A percentile compares a stretch with the other conserved stretches of the same genome.
Conservation (phyloP, 257 asterid genomes). For the Solanum stenotomum region DNA sequence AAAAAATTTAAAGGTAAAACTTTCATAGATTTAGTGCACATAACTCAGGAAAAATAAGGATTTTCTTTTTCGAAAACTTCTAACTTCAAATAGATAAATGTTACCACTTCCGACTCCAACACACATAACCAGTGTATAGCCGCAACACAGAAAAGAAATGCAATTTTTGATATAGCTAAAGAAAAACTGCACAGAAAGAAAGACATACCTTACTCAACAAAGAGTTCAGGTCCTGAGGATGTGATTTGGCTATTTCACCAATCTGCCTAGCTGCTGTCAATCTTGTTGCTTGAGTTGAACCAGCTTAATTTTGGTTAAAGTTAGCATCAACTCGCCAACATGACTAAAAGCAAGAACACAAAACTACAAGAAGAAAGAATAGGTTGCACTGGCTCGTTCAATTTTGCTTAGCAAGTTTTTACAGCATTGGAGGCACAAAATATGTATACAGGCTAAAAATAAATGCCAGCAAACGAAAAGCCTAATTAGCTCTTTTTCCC, state of each 20-base stretch:
- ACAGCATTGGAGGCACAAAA: neutral
- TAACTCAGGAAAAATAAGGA: neutral
- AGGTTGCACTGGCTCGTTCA: neutral
- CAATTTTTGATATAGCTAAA: neutral
- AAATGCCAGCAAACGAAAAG: neutral
- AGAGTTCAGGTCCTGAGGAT: constrained; percentile 90
- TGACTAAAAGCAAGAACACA: constrained; percentile 1
- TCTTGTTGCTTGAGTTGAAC: constrained; percentile 95
- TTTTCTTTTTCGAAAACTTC: neutral
- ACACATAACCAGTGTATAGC: neutral
- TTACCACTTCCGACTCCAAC: neutral
- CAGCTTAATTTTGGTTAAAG: constrained; percentile 75
- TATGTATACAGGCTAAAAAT: neutral
- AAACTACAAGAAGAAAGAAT: neutral
- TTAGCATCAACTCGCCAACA: neutral
- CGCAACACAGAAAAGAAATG: neutral
- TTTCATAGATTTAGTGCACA: neutral
- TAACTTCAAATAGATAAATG: neutral
- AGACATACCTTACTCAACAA: constrained; percentile 65
- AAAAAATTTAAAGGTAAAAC: neutral
- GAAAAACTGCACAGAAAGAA: neutral
- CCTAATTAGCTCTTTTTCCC: neutral
- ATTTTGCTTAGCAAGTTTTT: neutral
- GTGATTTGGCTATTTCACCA: constrained; percentile 96
- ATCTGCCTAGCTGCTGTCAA: constrained; percentile 98